Conservation (phyloP, 1,139 yeast species). For the Pichia inconspicua region DNA sequence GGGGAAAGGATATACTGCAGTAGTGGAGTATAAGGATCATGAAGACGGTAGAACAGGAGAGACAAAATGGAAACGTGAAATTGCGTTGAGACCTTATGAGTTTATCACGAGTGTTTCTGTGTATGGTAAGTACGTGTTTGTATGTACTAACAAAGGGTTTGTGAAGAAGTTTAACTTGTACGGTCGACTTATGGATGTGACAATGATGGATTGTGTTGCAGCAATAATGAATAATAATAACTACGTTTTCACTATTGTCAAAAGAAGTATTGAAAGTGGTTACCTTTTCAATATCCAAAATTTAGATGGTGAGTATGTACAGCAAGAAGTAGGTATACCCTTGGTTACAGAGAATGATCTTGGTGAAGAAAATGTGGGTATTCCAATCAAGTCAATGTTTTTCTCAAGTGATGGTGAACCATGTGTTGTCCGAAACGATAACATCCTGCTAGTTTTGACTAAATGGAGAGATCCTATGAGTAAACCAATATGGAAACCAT, state of each 20-base stretch:
- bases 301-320: slow-evolving; percentile 31
- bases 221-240: slow-evolving; percentile 45
- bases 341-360: slow-evolving; percentile 24
- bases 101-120: slow-evolving; percentile 36
- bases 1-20: slow-evolving; percentile 20
- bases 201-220: slow-evolving; percentile 46
- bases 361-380: slow-evolving; percentile 11
- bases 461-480: slow-evolving; percentile 64
- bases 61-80: slow-evolving; percentile 34
- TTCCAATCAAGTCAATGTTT: slow-evolving; percentile 57
- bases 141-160: slow-evolving; percentile 52
- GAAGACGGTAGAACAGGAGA: slow-evolving; percentile 27
- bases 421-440: slow-evolving; percentile 71
- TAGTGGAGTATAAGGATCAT: slow-evolving; percentile 37
- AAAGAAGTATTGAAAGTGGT: slow-evolving; percentile 31
- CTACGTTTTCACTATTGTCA: slow-evolving; percentile 37
- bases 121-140: slow-evolving; percentile 32
- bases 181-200: slow-evolving; percentile 49
- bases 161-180: slow-evolving; percentile 46
- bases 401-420: slow-evolving; percentile 87
- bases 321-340: slow-evolving; percentile 32
- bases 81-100: slow-evolving; percentile 35
- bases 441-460: slow-evolving; percentile 58
- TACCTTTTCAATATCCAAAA: slow-evolving; percentile 32
- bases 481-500: slow-evolving; percentile 83